phyloP scores from a whole-genome alignment of 176 grass and related monocot species.

The Dactylis glomerata region DNA sequence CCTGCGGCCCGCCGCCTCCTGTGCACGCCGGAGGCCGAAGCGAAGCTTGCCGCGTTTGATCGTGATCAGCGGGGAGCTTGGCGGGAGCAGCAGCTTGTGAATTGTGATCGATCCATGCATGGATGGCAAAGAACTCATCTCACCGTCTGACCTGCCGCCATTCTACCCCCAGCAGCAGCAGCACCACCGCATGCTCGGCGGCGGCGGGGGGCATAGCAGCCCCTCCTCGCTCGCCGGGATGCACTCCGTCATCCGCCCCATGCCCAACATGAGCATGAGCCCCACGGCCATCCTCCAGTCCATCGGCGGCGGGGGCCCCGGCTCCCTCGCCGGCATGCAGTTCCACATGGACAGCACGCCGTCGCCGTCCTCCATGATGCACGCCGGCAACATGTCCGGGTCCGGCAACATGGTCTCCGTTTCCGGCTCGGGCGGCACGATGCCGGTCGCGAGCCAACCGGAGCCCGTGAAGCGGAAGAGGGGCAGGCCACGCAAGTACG shows the following conservation, averaged over 20 bases:
- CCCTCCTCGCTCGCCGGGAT: conserved; percentile 46
- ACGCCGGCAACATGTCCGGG: conserved; percentile 10
- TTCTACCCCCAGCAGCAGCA: conserved; percentile 55
- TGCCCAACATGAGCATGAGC: conserved; percentile 71
- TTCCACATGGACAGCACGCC: conserved; percentile 57
- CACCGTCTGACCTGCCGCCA: conserved; percentile 61
- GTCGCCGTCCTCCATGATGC: conserved; percentile 28
- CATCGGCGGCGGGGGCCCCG: conserved; percentile 28
- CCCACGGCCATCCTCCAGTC: conserved; percentile 51
- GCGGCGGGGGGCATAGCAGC: conserved; percentile 18
- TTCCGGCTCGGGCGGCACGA: neutral
- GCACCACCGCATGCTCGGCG: conserved; percentile 21
- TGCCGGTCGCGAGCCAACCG: neutral
- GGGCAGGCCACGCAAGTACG: conserved; percentile 82
- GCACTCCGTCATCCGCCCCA: conserved; percentile 61
- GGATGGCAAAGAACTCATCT: conserved; percentile 73
- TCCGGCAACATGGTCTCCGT: neutral
- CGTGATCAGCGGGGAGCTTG: neutral
- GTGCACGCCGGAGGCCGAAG: neutral
- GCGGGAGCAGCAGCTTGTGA: neutral
- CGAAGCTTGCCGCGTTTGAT: neutral
- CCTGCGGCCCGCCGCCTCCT: neutral
- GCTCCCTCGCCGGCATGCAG: conserved; percentile 29
- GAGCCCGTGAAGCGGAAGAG: conserved; percentile 62
- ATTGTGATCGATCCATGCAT: conserved; percentile 52